Percentiles rank a stretch among this genome's conserved stretches.
These are phyloP conservation scores for Biscogniauxia mediterranea DNA, from an alignment of 2,329 filamentous ascomycete genomes.

Conservation along the genomic window DNA sequence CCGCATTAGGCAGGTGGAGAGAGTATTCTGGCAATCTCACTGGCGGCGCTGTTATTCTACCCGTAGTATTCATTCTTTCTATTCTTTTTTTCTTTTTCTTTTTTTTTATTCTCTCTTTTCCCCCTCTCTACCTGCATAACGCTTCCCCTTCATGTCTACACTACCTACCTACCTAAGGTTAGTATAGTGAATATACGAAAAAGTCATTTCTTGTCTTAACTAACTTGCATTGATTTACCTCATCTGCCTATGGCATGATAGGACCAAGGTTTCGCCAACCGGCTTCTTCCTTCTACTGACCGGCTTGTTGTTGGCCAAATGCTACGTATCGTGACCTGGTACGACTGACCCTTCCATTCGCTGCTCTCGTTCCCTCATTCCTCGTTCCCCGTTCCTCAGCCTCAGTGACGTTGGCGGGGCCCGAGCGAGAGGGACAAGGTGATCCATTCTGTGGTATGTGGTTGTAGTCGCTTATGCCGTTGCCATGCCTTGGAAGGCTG, in stretches of 20 bases:
- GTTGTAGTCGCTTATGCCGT: not conserved
- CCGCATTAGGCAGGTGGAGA: conserved; percentile 22
- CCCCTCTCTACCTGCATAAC: not conserved
- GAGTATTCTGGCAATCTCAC: conserved; percentile 11
- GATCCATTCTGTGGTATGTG: not conserved
- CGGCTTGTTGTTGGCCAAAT: no score
- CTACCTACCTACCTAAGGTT: no score
- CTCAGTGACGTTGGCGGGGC: not conserved
- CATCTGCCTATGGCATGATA: not conserved
- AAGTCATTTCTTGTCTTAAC: not conserved
- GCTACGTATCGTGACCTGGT: not conserved
- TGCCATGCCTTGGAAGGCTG: not conserved
- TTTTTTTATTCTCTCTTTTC: not conserved
- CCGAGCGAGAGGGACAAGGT: not conserved
- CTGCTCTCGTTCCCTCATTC: not conserved
- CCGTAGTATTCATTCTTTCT: not conserved
- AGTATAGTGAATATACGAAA: no score
- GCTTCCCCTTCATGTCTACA: not conserved
- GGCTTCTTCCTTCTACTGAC: not conserved
- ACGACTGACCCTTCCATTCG: no score
- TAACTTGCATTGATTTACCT: not conserved
- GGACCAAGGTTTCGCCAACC: not conserved
- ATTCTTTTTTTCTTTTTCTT: not conserved
- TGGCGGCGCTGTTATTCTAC: conserved; percentile 6
- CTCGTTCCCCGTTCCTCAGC: not conserved